These are phyloP conservation scores for Ananas comosus DNA, from an alignment of 176 grass and related monocot genomes.

Conservation along the genomic window DNA sequence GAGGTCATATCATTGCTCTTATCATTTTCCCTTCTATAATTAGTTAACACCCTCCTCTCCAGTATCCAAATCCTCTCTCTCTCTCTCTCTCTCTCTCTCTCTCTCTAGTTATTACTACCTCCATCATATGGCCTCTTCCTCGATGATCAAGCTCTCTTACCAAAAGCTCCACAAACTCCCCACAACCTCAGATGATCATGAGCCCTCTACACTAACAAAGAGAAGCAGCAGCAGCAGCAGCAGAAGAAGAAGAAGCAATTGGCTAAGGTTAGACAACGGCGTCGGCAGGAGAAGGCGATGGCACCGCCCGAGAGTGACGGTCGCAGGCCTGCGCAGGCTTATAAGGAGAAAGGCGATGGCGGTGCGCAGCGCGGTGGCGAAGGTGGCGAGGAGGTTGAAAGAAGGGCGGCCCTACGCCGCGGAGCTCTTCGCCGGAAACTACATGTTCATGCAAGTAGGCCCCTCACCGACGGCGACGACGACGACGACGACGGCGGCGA, in stretches of 20 bases:
- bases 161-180: background rate
- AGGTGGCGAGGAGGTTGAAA: constrained; percentile 44
- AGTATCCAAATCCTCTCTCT: too few species aligned
- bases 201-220: too few species aligned
- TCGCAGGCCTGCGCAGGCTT: constrained; percentile 34
- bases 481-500: too few species aligned
- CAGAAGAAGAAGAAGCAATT: background rate
- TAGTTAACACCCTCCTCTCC: too few species aligned
- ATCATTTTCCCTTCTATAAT: too few species aligned
- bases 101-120: background rate
- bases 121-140: background rate
- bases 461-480: constrained; percentile 30
- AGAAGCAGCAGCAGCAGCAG: background rate
- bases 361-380: constrained; percentile 34
- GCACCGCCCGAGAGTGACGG: constrained; percentile 31
- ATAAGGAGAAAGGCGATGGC: constrained; percentile 42
- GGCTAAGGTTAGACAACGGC: background rate
- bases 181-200: background rate
- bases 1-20: too few species aligned
- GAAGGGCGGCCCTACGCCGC: constrained; percentile 56
- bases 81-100: background rate
- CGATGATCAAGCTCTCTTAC: background rate
- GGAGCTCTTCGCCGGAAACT: constrained; percentile 84
- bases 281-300: constrained; percentile 9
- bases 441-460: constrained; percentile 89